A percentile compares a stretch with the other conserved stretches of the same genome.
phyloP scores from a whole-genome alignment of 2,329 filamentous ascomycete genomes.

The Arthrobotrys iridis region DNA sequence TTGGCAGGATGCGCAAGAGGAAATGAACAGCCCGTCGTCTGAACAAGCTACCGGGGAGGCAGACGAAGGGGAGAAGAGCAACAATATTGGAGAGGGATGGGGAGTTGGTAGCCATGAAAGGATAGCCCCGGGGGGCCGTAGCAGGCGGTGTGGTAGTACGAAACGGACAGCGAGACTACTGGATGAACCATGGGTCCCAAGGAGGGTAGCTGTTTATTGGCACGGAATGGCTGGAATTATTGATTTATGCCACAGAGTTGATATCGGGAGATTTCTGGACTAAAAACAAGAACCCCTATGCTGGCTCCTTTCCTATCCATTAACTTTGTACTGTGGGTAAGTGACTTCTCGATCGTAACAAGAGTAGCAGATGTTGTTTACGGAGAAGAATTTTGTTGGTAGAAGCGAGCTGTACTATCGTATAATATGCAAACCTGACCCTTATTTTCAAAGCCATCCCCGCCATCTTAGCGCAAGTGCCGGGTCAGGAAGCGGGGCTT shows the following conservation, averaged over 20 bases:
- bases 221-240: neutral
- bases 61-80: neutral
- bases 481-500: no score
- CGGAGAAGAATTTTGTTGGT: no score
- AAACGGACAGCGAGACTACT: neutral
- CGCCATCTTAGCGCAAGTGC: no score
- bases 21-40: neutral
- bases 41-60: neutral
- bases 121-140: neutral
- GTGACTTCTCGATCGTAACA: no score
- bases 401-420: no score
- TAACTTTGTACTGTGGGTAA: no score
- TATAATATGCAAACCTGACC: no score
- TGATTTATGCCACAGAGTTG: conserved; percentile 24
- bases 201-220: conserved; percentile 39
- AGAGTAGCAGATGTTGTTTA: no score
- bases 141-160: neutral
- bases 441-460: no score
- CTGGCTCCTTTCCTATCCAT: no score
- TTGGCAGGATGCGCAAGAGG: conserved; percentile 12
- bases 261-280: conserved; percentile 36
- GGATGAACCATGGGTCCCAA: conserved; percentile 34
- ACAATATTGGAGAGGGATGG: conserved; percentile 30
- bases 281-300: no score
- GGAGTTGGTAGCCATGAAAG: conserved; percentile 32